Conservation (phyloP, 805 yeast genomes). For the Candida tallmaniae region DNA sequence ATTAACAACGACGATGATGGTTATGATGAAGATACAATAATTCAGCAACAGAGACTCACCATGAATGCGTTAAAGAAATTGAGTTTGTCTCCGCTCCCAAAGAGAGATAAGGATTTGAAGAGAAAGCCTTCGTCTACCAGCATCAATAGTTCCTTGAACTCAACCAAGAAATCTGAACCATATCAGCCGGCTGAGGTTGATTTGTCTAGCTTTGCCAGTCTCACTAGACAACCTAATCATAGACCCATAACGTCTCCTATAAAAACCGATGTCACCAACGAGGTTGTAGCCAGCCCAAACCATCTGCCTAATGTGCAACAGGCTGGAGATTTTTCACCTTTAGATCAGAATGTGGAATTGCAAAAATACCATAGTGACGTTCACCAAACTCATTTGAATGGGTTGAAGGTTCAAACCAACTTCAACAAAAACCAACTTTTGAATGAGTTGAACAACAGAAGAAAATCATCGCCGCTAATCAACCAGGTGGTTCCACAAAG, state of each 20-base stretch:
- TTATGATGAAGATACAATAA: conserved; percentile 24
- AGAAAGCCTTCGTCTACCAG: conserved; percentile 2
- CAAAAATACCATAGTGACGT: conserved; percentile 16
- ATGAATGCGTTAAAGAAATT: conserved; percentile 40
- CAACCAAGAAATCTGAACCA: conserved; percentile 20
- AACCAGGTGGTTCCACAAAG: conserved; percentile 1
- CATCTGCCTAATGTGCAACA: conserved; percentile 1
- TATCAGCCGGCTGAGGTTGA: conserved; percentile 46
- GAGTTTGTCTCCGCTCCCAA: conserved; percentile 38
- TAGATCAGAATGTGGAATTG: neutral
- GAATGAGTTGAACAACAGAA: conserved; percentile 17
- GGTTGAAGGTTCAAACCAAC: conserved; percentile 5
- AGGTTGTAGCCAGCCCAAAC: conserved; percentile 2
- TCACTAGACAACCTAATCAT: conserved; percentile 38
- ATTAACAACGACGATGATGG: conserved; percentile 1
- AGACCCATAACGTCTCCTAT: conserved; percentile 1
- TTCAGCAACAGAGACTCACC: conserved; percentile 40
- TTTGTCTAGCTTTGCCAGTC: conserved; percentile 39
- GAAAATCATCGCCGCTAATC: conserved; percentile 9
- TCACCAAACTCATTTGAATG: conserved; percentile 12
- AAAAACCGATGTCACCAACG: conserved; percentile 1
- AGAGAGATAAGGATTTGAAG: conserved; percentile 19
- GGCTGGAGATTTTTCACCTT: neutral
- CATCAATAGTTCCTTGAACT: neutral
- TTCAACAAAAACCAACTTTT: conserved; percentile 6